Evolutionary conservation across 2,329 filamentous ascomycete species (phyloP).

Genomic region (Trichoderma polysporum): DNA sequence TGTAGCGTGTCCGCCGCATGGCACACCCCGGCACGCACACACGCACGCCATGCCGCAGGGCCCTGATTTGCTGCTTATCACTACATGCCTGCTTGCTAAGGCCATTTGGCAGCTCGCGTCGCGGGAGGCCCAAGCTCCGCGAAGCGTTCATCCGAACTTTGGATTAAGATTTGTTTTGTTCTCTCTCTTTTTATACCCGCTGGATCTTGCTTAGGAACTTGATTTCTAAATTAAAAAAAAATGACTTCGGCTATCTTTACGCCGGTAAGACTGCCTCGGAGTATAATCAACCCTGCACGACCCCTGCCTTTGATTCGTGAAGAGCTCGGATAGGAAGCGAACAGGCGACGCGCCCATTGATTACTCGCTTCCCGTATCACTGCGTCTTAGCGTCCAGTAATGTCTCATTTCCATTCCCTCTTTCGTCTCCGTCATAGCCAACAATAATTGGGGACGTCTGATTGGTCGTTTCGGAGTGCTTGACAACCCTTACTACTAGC

Average conservation of each 20-base stretch:
- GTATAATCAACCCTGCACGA: neutral
- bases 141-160: constrained; percentile 2
- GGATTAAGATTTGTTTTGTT: neutral
- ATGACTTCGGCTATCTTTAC: neutral
- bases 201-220: neutral
- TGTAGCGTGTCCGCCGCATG: constrained; percentile 9
- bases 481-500: neutral
- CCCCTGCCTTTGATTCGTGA: too few species aligned
- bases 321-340: neutral
- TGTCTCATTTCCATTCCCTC: neutral
- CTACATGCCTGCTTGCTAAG: neutral
- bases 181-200: neutral
- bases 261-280: neutral
- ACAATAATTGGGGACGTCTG: neutral
- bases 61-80: constrained; percentile 5
- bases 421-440: neutral
- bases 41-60: constrained; percentile 5
- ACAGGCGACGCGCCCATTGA: neutral
- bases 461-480: neutral
- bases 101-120: neutral
- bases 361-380: neutral
- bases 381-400: neutral
- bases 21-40: constrained; percentile 1
- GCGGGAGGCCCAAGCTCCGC: neutral
- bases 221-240: neutral